A percentile compares a stretch with the other conserved stretches of the same genome.
These are phyloP conservation scores for Ramaria sp. DNA, from an alignment of 768 basidiomycete genomes.

Conservation along the genomic window DNA sequence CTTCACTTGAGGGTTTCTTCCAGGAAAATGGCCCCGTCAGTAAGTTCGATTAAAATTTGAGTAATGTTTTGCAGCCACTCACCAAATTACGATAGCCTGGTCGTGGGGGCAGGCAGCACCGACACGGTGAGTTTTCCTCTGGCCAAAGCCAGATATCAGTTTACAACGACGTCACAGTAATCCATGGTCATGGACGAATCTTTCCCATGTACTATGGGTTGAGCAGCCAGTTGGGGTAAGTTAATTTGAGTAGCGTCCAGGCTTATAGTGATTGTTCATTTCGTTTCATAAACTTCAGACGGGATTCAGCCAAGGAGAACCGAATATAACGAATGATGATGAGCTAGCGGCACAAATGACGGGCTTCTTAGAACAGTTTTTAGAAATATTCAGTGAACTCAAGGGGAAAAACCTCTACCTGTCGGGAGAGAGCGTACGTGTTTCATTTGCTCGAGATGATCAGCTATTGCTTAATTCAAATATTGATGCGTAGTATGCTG, in stretches of 20 bases:
- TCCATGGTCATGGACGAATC: conserved; percentile 13
- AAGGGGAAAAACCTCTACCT: conserved; percentile 15
- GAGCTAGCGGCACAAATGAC: conserved; percentile 14
- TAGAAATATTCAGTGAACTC: conserved; percentile 13
- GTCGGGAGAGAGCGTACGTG: conserved; percentile 14
- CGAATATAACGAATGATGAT: conserved; percentile 11
- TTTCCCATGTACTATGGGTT: conserved; percentile 13
- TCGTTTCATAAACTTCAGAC: background rate
- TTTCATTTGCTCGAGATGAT: background rate
- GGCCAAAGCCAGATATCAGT: background rate
- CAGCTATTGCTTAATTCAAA: background rate
- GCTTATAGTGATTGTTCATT: background rate
- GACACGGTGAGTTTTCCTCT: conserved; percentile 1
- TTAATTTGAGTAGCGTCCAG: background rate
- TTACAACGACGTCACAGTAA: background rate
- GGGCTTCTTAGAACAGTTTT: conserved; percentile 14
- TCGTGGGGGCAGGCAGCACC: conserved; percentile 12
- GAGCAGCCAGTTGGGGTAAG: conserved; percentile 16
- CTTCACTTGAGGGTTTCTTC: conserved; percentile 11
- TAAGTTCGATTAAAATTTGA: background rate
- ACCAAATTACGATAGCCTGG: conserved; percentile 4
- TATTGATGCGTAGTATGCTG: conserved; percentile 19
- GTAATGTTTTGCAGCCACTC: background rate
- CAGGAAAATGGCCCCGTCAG: conserved; percentile 12
- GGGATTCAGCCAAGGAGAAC: conserved; percentile 8